These are phyloP conservation scores for Azolla pinnata DNA, from an alignment of 75 land plant species.

Conservation along the genomic window DNA sequence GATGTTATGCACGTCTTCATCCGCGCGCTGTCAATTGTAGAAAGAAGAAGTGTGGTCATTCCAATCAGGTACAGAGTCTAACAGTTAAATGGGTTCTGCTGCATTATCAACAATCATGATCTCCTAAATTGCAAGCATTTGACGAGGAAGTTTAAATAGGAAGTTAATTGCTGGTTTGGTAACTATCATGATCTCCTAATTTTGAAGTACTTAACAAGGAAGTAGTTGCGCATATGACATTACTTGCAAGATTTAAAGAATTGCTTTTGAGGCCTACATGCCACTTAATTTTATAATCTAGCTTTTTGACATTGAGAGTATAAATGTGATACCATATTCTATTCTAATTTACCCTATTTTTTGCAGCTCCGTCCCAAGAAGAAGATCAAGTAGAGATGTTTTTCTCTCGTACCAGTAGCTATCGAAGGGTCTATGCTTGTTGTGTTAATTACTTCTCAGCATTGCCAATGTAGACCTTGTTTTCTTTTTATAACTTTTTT, in stretches of 20 bases:
- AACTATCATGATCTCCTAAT: too few relatives aligned
- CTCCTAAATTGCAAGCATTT: too few relatives aligned
- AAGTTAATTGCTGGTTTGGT: neutral
- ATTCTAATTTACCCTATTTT: neutral
- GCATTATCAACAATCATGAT: too few relatives aligned
- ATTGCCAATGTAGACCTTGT: too few relatives aligned
- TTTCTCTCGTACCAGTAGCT: too few relatives aligned
- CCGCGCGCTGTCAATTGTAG: slow-evolving; percentile 67
- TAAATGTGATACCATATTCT: neutral
- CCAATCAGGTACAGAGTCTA: slow-evolving; percentile 67
- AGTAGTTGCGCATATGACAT: neutral
- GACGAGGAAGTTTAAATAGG: too few relatives aligned
- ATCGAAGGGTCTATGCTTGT: too few relatives aligned
- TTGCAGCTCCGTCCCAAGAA: slow-evolving; percentile 58
- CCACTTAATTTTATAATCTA: too few relatives aligned
- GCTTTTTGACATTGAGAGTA: neutral
- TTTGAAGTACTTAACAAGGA: neutral
- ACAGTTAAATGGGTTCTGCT: too few relatives aligned
- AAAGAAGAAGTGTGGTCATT: slow-evolving; percentile 65
- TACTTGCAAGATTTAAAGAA: neutral
- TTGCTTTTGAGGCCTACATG: neutral
- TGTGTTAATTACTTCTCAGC: too few relatives aligned
- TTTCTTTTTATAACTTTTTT: too few relatives aligned
- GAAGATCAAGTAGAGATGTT: slow-evolving; percentile 52
- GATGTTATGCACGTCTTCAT: slow-evolving; percentile 69